Base-by-base conservation (phyloP, 192 early-diverging fungal species). In the Linnemannia schmuckeri region DNA sequence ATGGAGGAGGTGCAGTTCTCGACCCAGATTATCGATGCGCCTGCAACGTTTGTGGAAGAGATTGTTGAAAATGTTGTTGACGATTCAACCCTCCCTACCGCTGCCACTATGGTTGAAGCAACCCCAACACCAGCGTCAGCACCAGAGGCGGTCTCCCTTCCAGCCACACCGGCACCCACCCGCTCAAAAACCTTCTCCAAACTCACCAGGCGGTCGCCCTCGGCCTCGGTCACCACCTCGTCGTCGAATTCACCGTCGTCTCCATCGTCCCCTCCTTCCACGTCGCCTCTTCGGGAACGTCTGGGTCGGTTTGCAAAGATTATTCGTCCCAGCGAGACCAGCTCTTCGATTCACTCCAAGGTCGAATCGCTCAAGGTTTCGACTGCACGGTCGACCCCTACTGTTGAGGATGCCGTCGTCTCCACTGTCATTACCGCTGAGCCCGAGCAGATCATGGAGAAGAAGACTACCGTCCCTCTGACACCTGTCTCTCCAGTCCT, bases 231-330 rank as follows among this genome's bases (percentile, higher is more conserved):
- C 27, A 63, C 40, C 13, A 35, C 52, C 30, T 38, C 66, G 2
- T 71, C 77, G 1, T 46, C 63, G 4, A 40, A 18, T 37, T 52
- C 27, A 4, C 33, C 66, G 33, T 61, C 68, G 12, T 27, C 79
- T 1, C 55, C 52, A 7, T 15, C 70, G 4, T 74, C 75, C 44
- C 30, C 75, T 1, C 15, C 41, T 22, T 20, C 6, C 27, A 66
- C 78, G 5, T 77, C 84, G 35, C 78, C 74, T 6, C 57, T 81
- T 54, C n/a, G 57, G 27, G 84, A 76, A 17, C 78, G 78, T 18
- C 57, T 79, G 3, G 76, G 85, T 49, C 79, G 79, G 35, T 61
- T 87, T 35, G 63, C 79, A 38, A 87, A 87, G 72, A 78, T 81
- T 18, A 87, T 87, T 9, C 68, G 78, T 18, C 35, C 70, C 6